Evolutionary conservation across 129 eudicot species (phyloP).

Genomic region (Pittosporum tobira): DNA sequence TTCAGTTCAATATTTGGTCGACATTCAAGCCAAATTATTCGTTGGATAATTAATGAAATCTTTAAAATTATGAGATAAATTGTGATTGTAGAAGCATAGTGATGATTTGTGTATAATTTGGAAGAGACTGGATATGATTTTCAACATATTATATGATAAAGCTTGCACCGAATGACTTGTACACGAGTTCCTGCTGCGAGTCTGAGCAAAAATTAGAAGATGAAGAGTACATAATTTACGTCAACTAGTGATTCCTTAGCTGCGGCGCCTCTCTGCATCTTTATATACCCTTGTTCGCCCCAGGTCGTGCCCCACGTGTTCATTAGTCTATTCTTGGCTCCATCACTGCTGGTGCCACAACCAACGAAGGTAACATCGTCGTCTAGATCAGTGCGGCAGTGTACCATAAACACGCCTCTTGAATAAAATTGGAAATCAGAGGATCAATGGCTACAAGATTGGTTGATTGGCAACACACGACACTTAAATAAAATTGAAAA

Average conservation of each 20-base stretch:
- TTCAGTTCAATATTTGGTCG: no score
- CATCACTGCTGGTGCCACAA: slow-evolving; percentile 10
- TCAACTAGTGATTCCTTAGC: neutral
- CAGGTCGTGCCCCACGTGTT: slow-evolving; percentile 9
- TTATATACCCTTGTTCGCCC: slow-evolving; percentile 10
- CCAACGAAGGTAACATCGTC: slow-evolving; percentile 10
- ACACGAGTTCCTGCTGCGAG: neutral
- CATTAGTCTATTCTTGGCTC: slow-evolving; percentile 7
- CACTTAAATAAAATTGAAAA: slow-evolving; percentile 4
- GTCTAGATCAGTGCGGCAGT: slow-evolving; percentile 5
- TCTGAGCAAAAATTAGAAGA: neutral
- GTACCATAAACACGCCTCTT: slow-evolving; percentile 6
- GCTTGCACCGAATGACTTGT: neutral
- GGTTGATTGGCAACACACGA: neutral
- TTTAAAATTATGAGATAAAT: no score
- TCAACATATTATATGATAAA: neutral
- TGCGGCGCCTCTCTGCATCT: neutral
- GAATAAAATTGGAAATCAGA: slow-evolving; percentile 8
- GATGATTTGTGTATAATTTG: no score
- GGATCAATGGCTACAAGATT: neutral
- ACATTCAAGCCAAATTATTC: no score
- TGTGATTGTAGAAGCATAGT: no score
- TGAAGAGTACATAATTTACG: neutral
- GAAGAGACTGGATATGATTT: no score
- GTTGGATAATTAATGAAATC: no score